Base-by-base conservation (phyloP, 2,329 filamentous ascomycete species). In the Pseudogymnoascus sp. region DNA sequence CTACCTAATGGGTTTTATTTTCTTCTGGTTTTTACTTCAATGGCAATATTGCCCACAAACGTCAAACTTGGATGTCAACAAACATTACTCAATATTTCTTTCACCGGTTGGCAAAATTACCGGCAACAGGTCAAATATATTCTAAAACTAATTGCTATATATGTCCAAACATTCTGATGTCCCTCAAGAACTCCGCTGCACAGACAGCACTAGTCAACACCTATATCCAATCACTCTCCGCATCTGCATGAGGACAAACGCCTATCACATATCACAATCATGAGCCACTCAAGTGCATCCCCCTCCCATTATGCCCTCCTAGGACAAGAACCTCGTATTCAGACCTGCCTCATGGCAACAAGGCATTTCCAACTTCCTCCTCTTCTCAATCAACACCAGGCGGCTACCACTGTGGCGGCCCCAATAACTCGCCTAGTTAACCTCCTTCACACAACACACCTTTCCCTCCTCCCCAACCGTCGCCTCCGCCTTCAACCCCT, bases 391-490 rank as follows among this genome's bases (percentile, higher is more conserved):
- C n/a, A n/a, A n/a, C 56, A 16, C 2, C 6, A 26, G 12, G 28
- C 28, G 10, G 8, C 28, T 7, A 31, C 28, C 31, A 33, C 8
- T 1, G 10, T 11, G 11, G 11, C 28, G 7, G 6, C 28, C 8
- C 14, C n/a, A 31, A 33, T 4, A 31, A 33, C n/a, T 14, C 33
- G 68, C 62, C 62, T 69, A 70, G 24, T 65, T 66, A 35, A 53
- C 65, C 63, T 67, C 68, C 64, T 69, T 69, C 24, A 65, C 65
- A 62, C 69, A 70, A 60, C 70, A 72, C 8, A 66, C 62, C 19
- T 68, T 63, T 12, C 68, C 66, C 22, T 65, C 40, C 53, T 65
- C 64, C 19, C 65, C 66, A 5, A 68, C 60, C 2, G 66, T 64
- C n/a, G 65, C 70, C 63, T 63, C 64, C 0, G 65, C 68, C 24